Percentiles rank a stretch among this genome's conserved stretches.
phyloP scores from a whole-genome alignment of 352 stramenopile species.

The Phytophthora agathidicida region DNA sequence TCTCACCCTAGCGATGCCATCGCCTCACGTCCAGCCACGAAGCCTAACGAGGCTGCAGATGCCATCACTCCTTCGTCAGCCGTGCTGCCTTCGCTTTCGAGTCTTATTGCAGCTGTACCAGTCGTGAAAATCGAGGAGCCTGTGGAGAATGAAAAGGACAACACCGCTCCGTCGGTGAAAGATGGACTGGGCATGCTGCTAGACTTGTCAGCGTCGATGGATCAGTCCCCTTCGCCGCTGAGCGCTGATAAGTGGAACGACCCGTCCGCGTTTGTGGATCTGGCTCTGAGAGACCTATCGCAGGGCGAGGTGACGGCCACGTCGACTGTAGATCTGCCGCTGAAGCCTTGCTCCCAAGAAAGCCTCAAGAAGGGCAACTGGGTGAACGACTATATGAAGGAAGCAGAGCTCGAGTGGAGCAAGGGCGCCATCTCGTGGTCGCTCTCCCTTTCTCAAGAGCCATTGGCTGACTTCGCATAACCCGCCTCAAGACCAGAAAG shows the following conservation, averaged over 20 bases:
- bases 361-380: constrained; percentile 44
- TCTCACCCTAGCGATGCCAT: too few species aligned
- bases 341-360: constrained; percentile 14
- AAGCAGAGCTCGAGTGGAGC: constrained; percentile 66
- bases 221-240: constrained; percentile 50
- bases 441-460: constrained; percentile 45
- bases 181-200: constrained; percentile 16
- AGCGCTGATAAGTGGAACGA: constrained; percentile 74
- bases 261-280: constrained; percentile 47
- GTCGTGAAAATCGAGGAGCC: constrained; percentile 12
- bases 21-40: background rate
- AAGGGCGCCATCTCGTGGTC: constrained; percentile 65
- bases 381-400: constrained; percentile 61
- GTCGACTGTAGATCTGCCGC: constrained; percentile 4
- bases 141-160: constrained; percentile 10
- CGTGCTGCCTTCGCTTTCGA: constrained; percentile 17
- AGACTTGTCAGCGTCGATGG: constrained; percentile 11
- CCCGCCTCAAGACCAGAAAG: background rate
- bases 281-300: constrained; percentile 52
- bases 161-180: constrained; percentile 34
- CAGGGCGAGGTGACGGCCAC: constrained; percentile 37
- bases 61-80: background rate
- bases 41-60: background rate
- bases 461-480: constrained; percentile 52
- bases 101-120: background rate